Evolutionary conservation across 306 rosid species (phyloP).

Genomic region (Citrullus colocynthis): DNA sequence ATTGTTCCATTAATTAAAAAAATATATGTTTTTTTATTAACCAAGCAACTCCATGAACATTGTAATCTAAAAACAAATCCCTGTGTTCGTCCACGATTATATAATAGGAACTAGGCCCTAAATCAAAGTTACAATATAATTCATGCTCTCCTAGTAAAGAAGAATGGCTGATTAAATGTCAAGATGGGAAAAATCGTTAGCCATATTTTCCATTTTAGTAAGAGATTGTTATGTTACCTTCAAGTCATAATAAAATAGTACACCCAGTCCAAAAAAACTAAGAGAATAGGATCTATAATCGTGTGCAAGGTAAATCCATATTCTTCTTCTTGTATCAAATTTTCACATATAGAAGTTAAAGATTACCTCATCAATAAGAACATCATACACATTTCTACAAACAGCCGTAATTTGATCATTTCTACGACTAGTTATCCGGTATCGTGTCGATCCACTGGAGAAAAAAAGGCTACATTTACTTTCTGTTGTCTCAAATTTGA

Average conservation of each 20-base stretch:
- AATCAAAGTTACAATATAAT: background rate
- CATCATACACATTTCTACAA: slow-evolving; percentile 4
- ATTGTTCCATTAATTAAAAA: background rate
- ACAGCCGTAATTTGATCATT: background rate
- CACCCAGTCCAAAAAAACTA: background rate
- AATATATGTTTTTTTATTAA: no score
- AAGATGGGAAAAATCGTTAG: background rate
- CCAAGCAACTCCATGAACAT: no score
- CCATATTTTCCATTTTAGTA: background rate
- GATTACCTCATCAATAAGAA: background rate
- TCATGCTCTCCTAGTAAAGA: background rate
- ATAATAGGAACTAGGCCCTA: background rate
- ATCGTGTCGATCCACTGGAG: background rate
- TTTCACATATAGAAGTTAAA: background rate
- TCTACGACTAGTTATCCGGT: background rate
- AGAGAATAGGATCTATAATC: background rate
- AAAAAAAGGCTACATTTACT: background rate
- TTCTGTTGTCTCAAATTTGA: background rate
- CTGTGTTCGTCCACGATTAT: background rate
- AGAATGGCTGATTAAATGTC: background rate
- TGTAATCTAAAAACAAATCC: background rate
- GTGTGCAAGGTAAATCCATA: background rate
- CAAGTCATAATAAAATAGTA: background rate
- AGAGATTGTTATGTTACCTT: background rate
- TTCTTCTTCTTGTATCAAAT: slow-evolving; percentile 1